These are phyloP conservation scores for Boechera retrofracta DNA, from an alignment of 345 rosid species.

Conservation along the genomic window DNA sequence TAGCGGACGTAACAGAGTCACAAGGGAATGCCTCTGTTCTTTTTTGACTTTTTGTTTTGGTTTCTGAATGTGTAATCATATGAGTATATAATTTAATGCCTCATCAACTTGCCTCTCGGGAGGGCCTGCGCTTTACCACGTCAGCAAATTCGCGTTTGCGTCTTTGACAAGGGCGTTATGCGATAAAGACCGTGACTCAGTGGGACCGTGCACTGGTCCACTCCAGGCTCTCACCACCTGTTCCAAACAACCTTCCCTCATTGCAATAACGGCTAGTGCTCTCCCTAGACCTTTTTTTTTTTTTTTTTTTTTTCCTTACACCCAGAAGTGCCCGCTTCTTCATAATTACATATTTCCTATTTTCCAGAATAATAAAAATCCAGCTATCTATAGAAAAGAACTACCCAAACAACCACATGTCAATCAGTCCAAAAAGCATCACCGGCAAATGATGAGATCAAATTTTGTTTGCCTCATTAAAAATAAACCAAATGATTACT, in stretches of 20 bases:
- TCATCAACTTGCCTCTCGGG: constrained; percentile 35
- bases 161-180: background rate
- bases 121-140: constrained; percentile 12
- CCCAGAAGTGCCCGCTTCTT: background rate
- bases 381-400: background rate
- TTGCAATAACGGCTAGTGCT: constrained; percentile 46
- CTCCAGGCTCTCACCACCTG: constrained; percentile 25
- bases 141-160: background rate
- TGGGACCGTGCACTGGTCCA: background rate
- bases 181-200: constrained; percentile 24
- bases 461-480: background rate
- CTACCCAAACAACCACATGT: constrained; percentile 12
- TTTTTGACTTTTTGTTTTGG: constrained; percentile 19
- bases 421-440: constrained; percentile 7
- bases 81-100: constrained; percentile 25
- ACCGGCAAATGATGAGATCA: background rate
- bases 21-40: constrained; percentile 25
- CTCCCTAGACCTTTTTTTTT: background rate
- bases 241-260: background rate
- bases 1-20: constrained; percentile 39
- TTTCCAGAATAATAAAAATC: too few relatives aligned
- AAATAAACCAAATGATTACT: constrained; percentile 24
- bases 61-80: constrained; percentile 11
- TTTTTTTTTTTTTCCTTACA: background rate
- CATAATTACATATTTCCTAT: too few relatives aligned